Evolutionary conservation across 2,329 filamentous ascomycete genomes (phyloP), one percentile per base, ranked within the genome.

Genomic region (Elsinoe perseae): DNA sequence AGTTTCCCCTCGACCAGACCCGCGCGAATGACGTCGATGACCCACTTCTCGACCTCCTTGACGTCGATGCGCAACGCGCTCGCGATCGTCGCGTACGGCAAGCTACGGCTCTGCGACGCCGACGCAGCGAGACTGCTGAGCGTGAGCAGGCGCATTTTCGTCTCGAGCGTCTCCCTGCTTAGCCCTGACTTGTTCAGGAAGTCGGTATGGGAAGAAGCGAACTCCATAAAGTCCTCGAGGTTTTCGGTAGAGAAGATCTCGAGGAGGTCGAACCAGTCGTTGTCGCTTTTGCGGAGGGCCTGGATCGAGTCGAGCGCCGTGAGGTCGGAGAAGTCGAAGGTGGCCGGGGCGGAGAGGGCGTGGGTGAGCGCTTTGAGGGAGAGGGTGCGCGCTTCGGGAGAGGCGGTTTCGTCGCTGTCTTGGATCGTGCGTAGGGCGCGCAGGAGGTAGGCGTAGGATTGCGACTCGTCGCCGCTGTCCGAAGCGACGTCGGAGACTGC

Each of bases 1-100:
- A 98, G 83, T 76, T 95, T 95, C 70, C 93, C 93, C 77, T 98
- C 93, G 54, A 98, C 89, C 34, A 98, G 83, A 30, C 91, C 90
- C 48, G 91, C 89, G 64, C 93, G 89, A 74, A 98, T 96, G 64
- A 95, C 91, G 71, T 98, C 93, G 67, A 98, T 98, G 63, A 95
- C 89, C 93, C 93, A 98, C 80, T 92, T 87, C 80, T 98, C 93
- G 40, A 97, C 89, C 61, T 97, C 89, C 61, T 87, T 84, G 46
- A 76, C 69, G 44, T 89, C 84, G 56, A 98, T 84, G 73, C 93
- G 86, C 46, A 98, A 83, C 4, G 89, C 86, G 69, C 86, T 86
- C 62, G 87, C 82, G 68, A 98, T 96, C 67, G 82, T 82, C 63
- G 80, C 79, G 75, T 98, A 98, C 59, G 92, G 86, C 54, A 98